Conservation (phyloP, 2,329 filamentous ascomycete genomes). For the Fusarium torreyae region DNA sequence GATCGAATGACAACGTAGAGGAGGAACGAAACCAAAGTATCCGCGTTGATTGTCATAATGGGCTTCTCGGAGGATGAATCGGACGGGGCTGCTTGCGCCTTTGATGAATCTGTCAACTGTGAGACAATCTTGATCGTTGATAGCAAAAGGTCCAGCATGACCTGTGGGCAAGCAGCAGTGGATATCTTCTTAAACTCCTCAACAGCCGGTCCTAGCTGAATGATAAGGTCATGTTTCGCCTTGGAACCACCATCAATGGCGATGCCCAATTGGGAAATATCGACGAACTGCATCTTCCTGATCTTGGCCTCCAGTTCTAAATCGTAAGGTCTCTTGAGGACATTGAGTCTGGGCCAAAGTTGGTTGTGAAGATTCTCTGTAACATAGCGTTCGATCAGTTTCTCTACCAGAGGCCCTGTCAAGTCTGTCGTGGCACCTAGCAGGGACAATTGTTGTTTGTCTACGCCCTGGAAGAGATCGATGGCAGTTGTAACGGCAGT, state of each 20-base stretch:
- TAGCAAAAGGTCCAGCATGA: slow-evolving; percentile 87
- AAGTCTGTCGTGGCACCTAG: slow-evolving; percentile 94
- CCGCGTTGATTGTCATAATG: slow-evolving; percentile 79
- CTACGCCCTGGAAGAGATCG: slow-evolving; percentile 94
- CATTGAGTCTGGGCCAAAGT: slow-evolving; percentile 85
- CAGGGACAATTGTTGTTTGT: slow-evolving; percentile 94
- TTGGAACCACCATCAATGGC: slow-evolving; percentile 82
- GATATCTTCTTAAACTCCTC: slow-evolving; percentile 91
- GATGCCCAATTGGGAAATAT: slow-evolving; percentile 95
- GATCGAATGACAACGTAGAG: slow-evolving; percentile 94
- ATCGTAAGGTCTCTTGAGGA: slow-evolving; percentile 85
- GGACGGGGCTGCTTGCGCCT: slow-evolving; percentile 54
- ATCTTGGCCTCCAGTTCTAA: slow-evolving; percentile 91
- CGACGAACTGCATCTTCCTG: slow-evolving; percentile 91
- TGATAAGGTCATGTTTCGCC: slow-evolving; percentile 85
- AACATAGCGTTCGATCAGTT: slow-evolving; percentile 94
- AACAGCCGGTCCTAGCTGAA: slow-evolving; percentile 82
- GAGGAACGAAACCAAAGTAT: slow-evolving; percentile 91
- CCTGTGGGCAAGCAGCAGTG: slow-evolving; percentile 83
- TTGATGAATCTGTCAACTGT: slow-evolving; percentile 70
- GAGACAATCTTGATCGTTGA: slow-evolving; percentile 89
- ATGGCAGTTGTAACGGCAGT: slow-evolving; percentile 94
- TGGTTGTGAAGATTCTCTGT: slow-evolving; percentile 93
- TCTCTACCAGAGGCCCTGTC: slow-evolving; percentile 91
- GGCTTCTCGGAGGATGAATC: slow-evolving; percentile 65